Evolutionary conservation across 2,329 filamentous ascomycete genomes (phyloP).

Genomic region (Xylariaceae sp.): DNA sequence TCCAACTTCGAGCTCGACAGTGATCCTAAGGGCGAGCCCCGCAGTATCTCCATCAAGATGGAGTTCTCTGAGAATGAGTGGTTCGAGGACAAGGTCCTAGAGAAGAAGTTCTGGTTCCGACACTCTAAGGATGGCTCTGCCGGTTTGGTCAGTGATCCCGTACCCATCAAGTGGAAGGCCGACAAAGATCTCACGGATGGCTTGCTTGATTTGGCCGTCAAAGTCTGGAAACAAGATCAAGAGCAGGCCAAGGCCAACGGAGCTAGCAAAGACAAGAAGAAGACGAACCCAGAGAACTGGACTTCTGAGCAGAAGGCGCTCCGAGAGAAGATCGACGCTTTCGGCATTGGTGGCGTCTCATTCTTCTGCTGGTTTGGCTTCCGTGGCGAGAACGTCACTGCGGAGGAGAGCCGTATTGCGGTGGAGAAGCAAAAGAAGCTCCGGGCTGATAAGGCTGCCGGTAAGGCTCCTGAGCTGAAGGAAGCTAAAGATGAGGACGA

Average conservation of each 20-base stretch:
- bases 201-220: conserved; percentile 67
- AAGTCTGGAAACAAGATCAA: conserved; percentile 62
- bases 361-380: conserved; percentile 93
- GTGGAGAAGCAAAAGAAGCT: conserved; percentile 57
- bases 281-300: conserved; percentile 51
- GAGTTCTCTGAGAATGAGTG: conserved; percentile 77
- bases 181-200: conserved; percentile 81
- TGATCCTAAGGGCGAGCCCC: conserved; percentile 66
- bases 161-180: conserved; percentile 82
- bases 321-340: conserved; percentile 53
- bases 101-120: conserved; percentile 92
- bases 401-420: conserved; percentile 65
- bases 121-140: conserved; percentile 63
- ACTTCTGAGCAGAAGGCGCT: conserved; percentile 53
- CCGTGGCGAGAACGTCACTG: conserved; percentile 64
- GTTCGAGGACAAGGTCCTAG: conserved; percentile 72
- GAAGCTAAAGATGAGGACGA: conserved; percentile 32
- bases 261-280: conserved; percentile 37
- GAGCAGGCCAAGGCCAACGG: conserved; percentile 36
- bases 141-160: conserved; percentile 82
- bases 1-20: conserved; percentile 73
- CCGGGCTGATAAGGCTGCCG: conserved; percentile 45
- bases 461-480: conserved; percentile 35
- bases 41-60: conserved; percentile 73
- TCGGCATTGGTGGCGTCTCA: conserved; percentile 62